phyloP scores from a whole-genome alignment of 2,329 filamentous ascomycete species.

The Diaporthe citri region DNA sequence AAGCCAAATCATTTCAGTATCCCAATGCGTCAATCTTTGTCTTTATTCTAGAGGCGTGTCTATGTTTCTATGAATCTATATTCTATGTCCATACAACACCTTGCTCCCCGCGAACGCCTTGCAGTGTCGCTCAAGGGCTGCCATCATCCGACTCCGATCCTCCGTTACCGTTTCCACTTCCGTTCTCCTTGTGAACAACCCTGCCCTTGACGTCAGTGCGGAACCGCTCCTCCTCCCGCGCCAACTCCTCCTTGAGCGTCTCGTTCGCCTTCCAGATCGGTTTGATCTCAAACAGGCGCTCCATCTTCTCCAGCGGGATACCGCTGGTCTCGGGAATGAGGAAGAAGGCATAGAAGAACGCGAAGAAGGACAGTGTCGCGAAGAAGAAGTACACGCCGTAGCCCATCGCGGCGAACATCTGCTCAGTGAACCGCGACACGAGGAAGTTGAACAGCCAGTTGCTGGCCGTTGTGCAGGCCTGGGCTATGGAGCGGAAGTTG shows the following conservation, averaged over 20 bases:
- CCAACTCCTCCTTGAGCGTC: slow-evolving; percentile 58
- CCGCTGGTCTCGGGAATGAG: slow-evolving; percentile 76
- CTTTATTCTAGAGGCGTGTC: not conserved
- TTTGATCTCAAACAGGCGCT: slow-evolving; percentile 68
- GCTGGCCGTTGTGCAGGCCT: slow-evolving; percentile 77
- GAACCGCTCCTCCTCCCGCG: slow-evolving; percentile 50
- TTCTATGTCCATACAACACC: not conserved
- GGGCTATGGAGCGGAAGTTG: slow-evolving; percentile 76
- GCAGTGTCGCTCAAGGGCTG: not conserved
- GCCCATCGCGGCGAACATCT: slow-evolving; percentile 70
- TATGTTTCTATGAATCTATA: not conserved
- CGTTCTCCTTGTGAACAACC: not conserved
- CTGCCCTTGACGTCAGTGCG: slow-evolving; percentile 10
- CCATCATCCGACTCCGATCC: slow-evolving; percentile 14
- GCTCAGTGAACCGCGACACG: slow-evolving; percentile 74
- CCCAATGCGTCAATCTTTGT: too few relatives aligned
- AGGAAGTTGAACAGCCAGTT: slow-evolving; percentile 83
- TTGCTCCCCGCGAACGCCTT: not conserved
- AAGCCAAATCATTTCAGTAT: too few relatives aligned
- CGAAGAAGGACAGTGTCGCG: slow-evolving; percentile 70
- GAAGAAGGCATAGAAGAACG: slow-evolving; percentile 71
- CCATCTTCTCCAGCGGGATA: slow-evolving; percentile 74
- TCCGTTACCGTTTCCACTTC: not conserved
- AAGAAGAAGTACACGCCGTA: slow-evolving; percentile 80
- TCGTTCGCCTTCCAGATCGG: slow-evolving; percentile 59